Conservation (phyloP, 148 eudicot species). For the Tetragonia tetragonoides region DNA sequence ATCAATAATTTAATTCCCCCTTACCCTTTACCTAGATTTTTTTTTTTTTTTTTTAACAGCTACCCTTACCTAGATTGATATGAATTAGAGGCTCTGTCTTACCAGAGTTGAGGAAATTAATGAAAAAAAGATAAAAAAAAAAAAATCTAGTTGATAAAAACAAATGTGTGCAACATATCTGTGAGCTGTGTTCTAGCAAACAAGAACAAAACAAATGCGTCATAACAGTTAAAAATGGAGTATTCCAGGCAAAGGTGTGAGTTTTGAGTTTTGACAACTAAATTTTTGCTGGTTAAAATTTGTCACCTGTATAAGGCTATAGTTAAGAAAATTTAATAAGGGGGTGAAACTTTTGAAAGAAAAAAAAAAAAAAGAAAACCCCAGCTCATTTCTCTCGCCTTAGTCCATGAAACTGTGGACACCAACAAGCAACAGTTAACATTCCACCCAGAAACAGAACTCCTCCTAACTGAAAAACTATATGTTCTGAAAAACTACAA, state of each 20-base stretch:
- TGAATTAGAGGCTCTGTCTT: too few species aligned
- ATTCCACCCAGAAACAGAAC: constrained; percentile 12
- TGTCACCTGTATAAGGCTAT: neutral
- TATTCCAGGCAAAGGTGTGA: neutral
- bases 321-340: neutral
- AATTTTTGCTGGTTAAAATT: neutral
- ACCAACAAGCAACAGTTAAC: constrained; percentile 1
- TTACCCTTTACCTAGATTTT: too few species aligned
- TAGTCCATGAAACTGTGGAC: neutral
- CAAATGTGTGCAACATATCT: too few species aligned
- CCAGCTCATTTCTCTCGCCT: neutral
- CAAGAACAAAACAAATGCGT: too few species aligned
- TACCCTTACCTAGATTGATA: too few species aligned
- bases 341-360: neutral
- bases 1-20: too few species aligned
- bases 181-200: too few species aligned
- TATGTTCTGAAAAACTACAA: neutral
- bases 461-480: neutral
- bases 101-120: too few species aligned
- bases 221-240: too few species aligned
- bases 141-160: too few species aligned
- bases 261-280: neutral
- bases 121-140: too few species aligned
- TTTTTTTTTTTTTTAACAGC: too few species aligned
- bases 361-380: neutral